Conservation (phyloP, 2,329 filamentous ascomycete species). For the Epichloe baconii region DNA sequence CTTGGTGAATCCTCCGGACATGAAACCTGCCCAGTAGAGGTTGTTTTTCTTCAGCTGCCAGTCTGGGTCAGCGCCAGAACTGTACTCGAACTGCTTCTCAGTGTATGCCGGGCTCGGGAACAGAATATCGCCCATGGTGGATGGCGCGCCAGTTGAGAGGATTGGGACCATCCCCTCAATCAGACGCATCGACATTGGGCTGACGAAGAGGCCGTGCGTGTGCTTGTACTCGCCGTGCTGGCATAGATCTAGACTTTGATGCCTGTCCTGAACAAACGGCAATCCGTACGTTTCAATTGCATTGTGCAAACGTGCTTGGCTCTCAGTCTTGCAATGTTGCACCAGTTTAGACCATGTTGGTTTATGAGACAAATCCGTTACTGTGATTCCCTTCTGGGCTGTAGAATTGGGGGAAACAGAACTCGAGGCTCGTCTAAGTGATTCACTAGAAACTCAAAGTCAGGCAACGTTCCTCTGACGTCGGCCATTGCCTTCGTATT, state of each 20-base stretch:
- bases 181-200: slow-evolving; percentile 28
- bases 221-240: slow-evolving; percentile 27
- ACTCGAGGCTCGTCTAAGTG: slow-evolving; percentile 31
- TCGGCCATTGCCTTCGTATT: too few relatives aligned
- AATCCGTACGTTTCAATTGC: not conserved
- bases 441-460: slow-evolving; percentile 27
- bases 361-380: slow-evolving; percentile 9
- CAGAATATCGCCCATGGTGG: slow-evolving; percentile 38
- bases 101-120: slow-evolving; percentile 38
- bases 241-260: slow-evolving; percentile 25
- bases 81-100: slow-evolving; percentile 29
- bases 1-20: slow-evolving; percentile 32
- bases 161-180: slow-evolving; percentile 30
- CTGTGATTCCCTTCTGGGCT: slow-evolving; percentile 17
- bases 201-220: slow-evolving; percentile 31
- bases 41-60: slow-evolving; percentile 38
- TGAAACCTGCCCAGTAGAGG: slow-evolving; percentile 45
- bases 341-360: not conserved
- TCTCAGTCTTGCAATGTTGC: not conserved
- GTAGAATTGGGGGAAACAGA: too few relatives aligned
- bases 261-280: not conserved
- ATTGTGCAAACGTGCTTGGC: too few relatives aligned
- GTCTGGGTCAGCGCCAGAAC: slow-evolving; percentile 23
- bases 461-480: too few relatives aligned
- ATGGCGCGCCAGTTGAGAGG: slow-evolving; percentile 29